Percentiles rank a stretch among this genome's conserved stretches.
phyloP scores from a whole-genome alignment of 1,139 yeast genomes.

The Zygosaccharomyces pseudobailii region DNA sequence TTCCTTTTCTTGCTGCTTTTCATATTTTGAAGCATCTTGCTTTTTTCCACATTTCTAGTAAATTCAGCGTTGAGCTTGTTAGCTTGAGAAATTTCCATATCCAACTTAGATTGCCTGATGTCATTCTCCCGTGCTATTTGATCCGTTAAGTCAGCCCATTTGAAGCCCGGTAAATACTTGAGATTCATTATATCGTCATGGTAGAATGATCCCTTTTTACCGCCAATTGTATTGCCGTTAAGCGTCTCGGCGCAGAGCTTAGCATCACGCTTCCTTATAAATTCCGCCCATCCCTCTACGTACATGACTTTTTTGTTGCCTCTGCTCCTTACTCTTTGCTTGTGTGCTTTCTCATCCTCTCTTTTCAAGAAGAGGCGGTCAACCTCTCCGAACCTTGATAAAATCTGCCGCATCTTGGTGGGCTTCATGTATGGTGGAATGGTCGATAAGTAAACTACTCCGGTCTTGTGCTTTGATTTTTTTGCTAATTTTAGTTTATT shows the following conservation, averaged over 20 bases:
- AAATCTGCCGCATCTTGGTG: conserved; percentile 73
- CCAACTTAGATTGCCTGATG: conserved; percentile 77
- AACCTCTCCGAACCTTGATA: conserved; percentile 76
- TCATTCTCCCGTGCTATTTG: conserved; percentile 91
- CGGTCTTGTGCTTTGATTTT: conserved; percentile 62
- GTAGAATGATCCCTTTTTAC: conserved; percentile 86
- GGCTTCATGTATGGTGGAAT: conserved; percentile 99
- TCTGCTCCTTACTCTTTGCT: conserved; percentile 72
- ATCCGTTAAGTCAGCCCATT: conserved; percentile 92
- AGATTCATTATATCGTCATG: conserved; percentile 91
- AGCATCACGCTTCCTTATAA: conserved; percentile 75
- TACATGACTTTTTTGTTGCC: conserved; percentile 90
- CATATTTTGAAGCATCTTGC: conserved; percentile 73
- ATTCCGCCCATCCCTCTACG: conserved; percentile 98
- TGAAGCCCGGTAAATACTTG: conserved; percentile 84
- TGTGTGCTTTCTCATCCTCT: conserved; percentile 65
- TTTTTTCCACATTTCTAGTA: conserved; percentile 76
- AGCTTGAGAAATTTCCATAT: conserved; percentile 86
- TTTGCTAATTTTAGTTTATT: conserved; percentile 49
- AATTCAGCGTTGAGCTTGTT: conserved; percentile 80
- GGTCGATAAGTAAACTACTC: conserved; percentile 84
- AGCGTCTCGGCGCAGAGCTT: conserved; percentile 80
- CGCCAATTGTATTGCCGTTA: conserved; percentile 87
- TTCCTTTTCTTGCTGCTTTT: conserved; percentile 39
- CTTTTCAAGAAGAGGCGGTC: conserved; percentile 85